Evolutionary conservation across 768 basidiomycete genomes (phyloP), one percentile per base, ranked within the genome.

Genomic region (Collybia sp.): DNA sequence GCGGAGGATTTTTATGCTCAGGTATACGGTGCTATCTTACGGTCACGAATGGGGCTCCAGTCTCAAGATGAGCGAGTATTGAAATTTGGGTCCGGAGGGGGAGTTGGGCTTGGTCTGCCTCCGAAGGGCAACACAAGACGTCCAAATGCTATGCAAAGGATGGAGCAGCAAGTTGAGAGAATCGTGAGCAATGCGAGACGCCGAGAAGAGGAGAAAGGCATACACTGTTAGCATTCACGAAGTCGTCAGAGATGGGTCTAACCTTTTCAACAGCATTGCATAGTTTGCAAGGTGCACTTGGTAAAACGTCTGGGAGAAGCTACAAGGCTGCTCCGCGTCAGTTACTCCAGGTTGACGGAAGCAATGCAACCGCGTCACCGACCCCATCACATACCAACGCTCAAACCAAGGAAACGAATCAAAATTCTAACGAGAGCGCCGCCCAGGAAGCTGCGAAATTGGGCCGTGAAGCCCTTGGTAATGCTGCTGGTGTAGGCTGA

Each of bases 1-100:
- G 83, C 90, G 30, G 95, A 98, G 52, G 96, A 99, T 62, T 99
- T 97, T 63, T 99, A 99, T 59, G 96, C 93, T 10, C 94, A 98
- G 65, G 93, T 97, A 2, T 93, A 90, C 59, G 85, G 88, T 33
- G 88, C 90, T 1, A 80, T 95, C 47, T 58, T 90, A 43, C 83
- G 92, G 38, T 85, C 87, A 33, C 80, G 88, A 46, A 66, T 89
- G 73, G 85, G 87, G 45, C 68, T 88, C 46, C 80, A 83, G 42
- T 73, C 78, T 0, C 76, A 75, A 33, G 86, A 89, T 48, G 85
- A 88, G 41, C 80, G 86, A 12, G 88, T 96, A 4, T 67, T 96
- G 43, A 90, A 90, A 57, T 90, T 96, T 53, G 83, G 87, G 17
- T 82, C 83, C 17, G 79, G 83, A 20, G 85, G 87, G 8, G 93